Evolutionary conservation across 2,329 filamentous ascomycete genomes (phyloP).

Genomic region (Colletotrichum cordylinicola): DNA sequence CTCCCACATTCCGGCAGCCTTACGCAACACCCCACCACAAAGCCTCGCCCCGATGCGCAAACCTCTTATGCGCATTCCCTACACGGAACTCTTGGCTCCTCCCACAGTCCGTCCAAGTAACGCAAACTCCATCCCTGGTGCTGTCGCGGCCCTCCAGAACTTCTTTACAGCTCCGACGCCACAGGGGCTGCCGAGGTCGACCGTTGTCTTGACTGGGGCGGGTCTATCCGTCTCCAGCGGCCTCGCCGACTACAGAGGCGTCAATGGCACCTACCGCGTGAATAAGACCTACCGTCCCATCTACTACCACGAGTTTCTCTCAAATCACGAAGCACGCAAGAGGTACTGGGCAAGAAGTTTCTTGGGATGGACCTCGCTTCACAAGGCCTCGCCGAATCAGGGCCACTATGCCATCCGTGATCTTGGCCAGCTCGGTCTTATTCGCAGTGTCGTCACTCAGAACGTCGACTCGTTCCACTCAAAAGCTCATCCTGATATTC

Average conservation of each 20-base stretch:
- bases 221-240: conserved; percentile 94
- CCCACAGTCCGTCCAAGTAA: conserved; percentile 76
- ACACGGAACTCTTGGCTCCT: conserved; percentile 80
- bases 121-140: conserved; percentile 73
- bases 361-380: conserved; percentile 85
- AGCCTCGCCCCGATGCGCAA: conserved; percentile 59
- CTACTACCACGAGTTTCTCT: conserved; percentile 89
- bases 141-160: conserved; percentile 75
- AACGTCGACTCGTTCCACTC: conserved; percentile 97
- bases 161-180: conserved; percentile 74
- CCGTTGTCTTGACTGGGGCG: conserved; percentile 73
- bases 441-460: conserved; percentile 85
- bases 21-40: conserved; percentile 4
- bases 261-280: conserved; percentile 88
- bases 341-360: conserved; percentile 97
- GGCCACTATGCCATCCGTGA: conserved; percentile 80
- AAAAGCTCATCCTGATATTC: conserved; percentile 73
- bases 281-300: conserved; percentile 92
- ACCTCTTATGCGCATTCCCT: conserved; percentile 86
- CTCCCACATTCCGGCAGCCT: conserved; percentile 17
- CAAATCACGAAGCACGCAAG: conserved; percentile 83
- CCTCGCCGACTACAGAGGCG: conserved; percentile 89
- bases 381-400: conserved; percentile 79
- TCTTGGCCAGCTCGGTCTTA: conserved; percentile 73
- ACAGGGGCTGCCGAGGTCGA: conserved; percentile 49